phyloP scores from a whole-genome alignment of 164 flowering plant species.

The grape (Vitis vinifera) region ASM3070453v1 NC_081818.1:28166001-28166500 shows the following conservation, averaged over 20 bases:
- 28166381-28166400: background rate
- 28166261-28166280: background rate
- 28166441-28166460: background rate
- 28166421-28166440: background rate
- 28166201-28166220: background rate
- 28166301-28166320: background rate
- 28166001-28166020: background rate
- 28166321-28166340: background rate
- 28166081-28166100: slow-evolving; percentile 80
- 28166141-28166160: background rate
- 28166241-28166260: background rate
- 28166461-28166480: background rate
- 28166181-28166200: background rate
- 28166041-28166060: slow-evolving; percentile 5
- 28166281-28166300: background rate
- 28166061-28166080: slow-evolving; percentile 61
- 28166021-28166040: background rate
- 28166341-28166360: background rate
- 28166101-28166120: slow-evolving; percentile 63
- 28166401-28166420: background rate
- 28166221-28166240: background rate
- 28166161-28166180: background rate
- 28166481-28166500: background rate
- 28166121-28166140: slow-evolving; percentile 51
- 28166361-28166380: background rate